These are phyloP conservation scores for Pittosporum tobira DNA, from an alignment of 129 eudicot genomes.

Conservation along the genomic window DNA sequence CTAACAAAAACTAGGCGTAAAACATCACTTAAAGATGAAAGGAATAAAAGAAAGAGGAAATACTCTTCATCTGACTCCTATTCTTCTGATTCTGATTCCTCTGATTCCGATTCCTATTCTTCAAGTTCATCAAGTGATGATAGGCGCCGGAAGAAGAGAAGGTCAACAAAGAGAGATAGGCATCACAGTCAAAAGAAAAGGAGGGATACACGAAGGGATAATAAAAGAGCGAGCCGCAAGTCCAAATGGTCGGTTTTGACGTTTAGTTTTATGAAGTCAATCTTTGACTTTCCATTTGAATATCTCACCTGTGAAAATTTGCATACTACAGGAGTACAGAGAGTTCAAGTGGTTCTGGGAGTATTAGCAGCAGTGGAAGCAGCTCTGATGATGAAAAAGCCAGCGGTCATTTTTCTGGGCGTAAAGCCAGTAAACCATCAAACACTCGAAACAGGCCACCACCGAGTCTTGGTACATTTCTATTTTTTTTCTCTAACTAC, in stretches of 20 bases:
- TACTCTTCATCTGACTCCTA: constrained; percentile 85
- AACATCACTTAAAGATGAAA: constrained; percentile 31
- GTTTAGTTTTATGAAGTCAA: background rate
- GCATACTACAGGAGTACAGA: constrained; percentile 32
- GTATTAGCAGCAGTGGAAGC: constrained; percentile 40
- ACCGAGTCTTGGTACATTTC: constrained; percentile 25
- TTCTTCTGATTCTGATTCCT: constrained; percentile 46
- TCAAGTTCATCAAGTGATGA: constrained; percentile 76
- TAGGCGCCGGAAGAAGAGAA: constrained; percentile 53
- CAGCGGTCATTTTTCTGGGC: constrained; percentile 23
- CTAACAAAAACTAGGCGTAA: constrained; percentile 35
- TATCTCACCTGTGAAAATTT: constrained; percentile 1
- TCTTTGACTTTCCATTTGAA: background rate
- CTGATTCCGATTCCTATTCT: constrained; percentile 42
- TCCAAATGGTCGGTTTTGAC: constrained; percentile 35
- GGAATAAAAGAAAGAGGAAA: constrained; percentile 56
- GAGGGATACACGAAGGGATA: constrained; percentile 23
- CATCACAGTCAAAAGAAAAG: constrained; percentile 28
- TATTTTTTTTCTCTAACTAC: no score
- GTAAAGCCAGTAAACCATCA: constrained; percentile 11
- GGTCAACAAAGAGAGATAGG: constrained; percentile 42
- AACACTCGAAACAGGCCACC: constrained; percentile 22
- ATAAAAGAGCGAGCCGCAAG: constrained; percentile 37
- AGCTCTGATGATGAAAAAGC: constrained; percentile 61
- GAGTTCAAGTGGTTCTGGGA: constrained; percentile 63